Evolutionary conservation across 495 filamentous ascomycete genomes (phyloP), one percentile per base, ranked within the genome.

Genomic region (Pseudoneurospora amorphoporcata): DNA sequence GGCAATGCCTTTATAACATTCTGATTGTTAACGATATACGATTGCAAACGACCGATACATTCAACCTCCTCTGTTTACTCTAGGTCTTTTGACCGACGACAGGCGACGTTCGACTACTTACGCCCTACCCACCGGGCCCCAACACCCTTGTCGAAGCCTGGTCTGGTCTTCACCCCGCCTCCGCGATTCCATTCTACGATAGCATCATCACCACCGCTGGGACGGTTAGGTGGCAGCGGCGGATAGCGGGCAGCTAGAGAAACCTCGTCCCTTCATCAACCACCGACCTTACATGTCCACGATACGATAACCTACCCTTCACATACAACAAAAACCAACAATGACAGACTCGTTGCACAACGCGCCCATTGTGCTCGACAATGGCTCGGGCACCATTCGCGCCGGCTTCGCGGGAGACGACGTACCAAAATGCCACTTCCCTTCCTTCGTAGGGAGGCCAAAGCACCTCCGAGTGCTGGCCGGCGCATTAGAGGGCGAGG

Each of bases 281-380:
- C 23, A 37, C 8, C 39, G 8, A 40, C 29, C 14, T 35, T 65
- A 65, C 53, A 35, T 65, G 53, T 65, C 14, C 53, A 65, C 53
- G 6, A 35, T 65, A 65, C 53, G 53, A 40, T 40, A 40, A 65
- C 29, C 14, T 65, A 65, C 53, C 14, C 3, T 65, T 58, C 10
- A 58, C 19, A 58, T 14, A 58, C 19, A 29, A 29, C 10, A 37
- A 40, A 40, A 40, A 40, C 39, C 43, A 45, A 73, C 68, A 23
- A 94, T 94, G 92, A 86, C 89, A 69, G 93, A 97, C 81, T 91
- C 90, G 73, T 90, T 97, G 70, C 94, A 95, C 85, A 98, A 98
- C 84, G 94, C 94, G 75, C 94, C 95, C 69, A 96, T 99, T 77
- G 96, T 99, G 76, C 92, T 99, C 76, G 96, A 98, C 89, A 99